Evolutionary conservation across 192 early-diverging fungal species (phyloP).

Genomic region (Diversispora epigaea): DNA sequence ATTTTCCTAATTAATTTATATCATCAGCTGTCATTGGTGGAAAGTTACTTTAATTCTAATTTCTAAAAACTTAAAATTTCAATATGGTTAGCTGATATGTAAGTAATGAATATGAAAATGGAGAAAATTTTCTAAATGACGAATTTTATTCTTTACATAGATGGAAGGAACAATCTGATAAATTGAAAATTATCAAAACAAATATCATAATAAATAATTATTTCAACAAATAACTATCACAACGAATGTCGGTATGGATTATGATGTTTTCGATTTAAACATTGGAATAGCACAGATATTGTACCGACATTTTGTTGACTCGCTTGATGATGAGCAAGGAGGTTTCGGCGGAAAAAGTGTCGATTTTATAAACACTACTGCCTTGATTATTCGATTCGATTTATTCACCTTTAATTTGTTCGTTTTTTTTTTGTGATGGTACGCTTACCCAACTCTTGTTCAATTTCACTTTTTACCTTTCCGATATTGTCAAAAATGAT

Average conservation of each 20-base stretch:
- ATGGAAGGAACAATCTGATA: conserved; percentile 44
- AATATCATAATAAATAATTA: too few species aligned
- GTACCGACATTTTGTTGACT: conserved; percentile 40
- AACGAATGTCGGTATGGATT: too few species aligned
- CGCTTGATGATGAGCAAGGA: conserved; percentile 50
- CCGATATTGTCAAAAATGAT: conserved; percentile 12
- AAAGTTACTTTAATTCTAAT: conserved; percentile 13
- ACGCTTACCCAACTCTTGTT: conserved; percentile 63
- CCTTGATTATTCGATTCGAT: too few species aligned
- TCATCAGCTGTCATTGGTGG: conserved; percentile 48
- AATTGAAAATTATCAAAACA: neutral
- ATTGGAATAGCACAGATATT: conserved; percentile 34
- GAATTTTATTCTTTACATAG: conserved; percentile 4
- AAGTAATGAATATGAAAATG: neutral
- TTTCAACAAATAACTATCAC: too few species aligned
- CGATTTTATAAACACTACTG: neutral
- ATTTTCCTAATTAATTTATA: too few species aligned
- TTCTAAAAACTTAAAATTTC: conserved; percentile 21
- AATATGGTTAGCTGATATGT: conserved; percentile 33
- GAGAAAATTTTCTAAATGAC: neutral
- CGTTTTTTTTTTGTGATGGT: too few species aligned
- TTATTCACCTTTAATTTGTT: too few species aligned
- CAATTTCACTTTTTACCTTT: conserved; percentile 49
- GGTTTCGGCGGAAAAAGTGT: conserved; percentile 50
- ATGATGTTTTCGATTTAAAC: conserved; percentile 12